These are phyloP conservation scores for Colletotrichum kahawae DNA, from an alignment of 2,329 filamentous ascomycete genomes.

Conservation along the genomic window DNA sequence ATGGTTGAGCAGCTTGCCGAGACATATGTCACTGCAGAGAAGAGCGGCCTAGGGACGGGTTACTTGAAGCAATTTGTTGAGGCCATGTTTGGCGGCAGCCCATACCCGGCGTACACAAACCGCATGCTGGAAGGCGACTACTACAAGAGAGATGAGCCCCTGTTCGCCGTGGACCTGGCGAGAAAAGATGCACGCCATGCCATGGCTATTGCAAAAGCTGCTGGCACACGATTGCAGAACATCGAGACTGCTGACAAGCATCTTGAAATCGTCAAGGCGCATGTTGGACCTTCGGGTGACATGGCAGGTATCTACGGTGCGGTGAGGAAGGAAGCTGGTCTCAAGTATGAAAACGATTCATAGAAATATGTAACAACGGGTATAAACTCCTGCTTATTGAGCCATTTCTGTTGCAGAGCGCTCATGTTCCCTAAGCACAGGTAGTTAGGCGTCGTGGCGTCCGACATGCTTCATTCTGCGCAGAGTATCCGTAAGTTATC, in stretches of 20 bases:
- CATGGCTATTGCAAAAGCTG: conserved; percentile 64
- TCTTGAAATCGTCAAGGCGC: conserved; percentile 70
- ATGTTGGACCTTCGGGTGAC: conserved; percentile 74
- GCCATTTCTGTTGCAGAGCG: neutral
- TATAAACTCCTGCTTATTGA: neutral
- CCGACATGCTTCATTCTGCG: neutral
- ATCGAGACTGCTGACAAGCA: conserved; percentile 73
- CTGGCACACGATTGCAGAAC: conserved; percentile 67
- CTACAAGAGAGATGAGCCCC: conserved; percentile 75
- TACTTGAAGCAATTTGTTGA: conserved; percentile 76
- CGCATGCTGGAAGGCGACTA: conserved; percentile 81
- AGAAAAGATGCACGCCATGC: conserved; percentile 84
- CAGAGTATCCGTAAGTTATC: neutral
- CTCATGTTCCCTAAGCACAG: neutral
- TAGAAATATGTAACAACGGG: neutral
- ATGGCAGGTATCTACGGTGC: conserved; percentile 84
- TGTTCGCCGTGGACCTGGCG: conserved; percentile 83
- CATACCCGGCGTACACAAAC: conserved; percentile 75
- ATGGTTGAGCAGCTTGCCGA: conserved; percentile 83
- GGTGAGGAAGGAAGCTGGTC: conserved; percentile 73
- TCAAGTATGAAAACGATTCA: conserved; percentile 73
- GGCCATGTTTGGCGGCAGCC: conserved; percentile 71
- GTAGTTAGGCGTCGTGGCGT: neutral
- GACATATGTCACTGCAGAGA: conserved; percentile 80
- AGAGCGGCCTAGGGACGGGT: conserved; percentile 74